Evolutionary conservation across 192 early-diverging fungal genomes (phyloP).

Genomic region (Allomyces arbusculus): DNA sequence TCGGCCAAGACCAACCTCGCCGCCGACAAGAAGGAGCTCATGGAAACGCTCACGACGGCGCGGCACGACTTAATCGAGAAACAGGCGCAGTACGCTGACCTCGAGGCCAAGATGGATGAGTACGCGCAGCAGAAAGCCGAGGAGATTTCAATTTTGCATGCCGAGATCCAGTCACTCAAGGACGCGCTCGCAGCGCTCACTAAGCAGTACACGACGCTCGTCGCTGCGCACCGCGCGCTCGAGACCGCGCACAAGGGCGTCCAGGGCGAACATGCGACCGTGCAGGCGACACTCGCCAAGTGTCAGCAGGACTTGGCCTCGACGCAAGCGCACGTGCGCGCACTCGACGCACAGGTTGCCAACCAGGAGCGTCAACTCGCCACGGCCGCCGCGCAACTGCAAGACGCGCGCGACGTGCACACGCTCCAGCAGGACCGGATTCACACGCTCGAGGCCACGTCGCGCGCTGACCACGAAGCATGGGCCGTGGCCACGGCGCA

Average conservation of each 20-base stretch:
- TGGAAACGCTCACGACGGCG: neutral
- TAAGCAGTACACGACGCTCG: neutral
- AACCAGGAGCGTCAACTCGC: too few relatives aligned
- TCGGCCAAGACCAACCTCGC: neutral
- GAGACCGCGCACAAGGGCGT: neutral
- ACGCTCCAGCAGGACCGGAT: too few relatives aligned
- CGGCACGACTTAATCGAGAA: neutral
- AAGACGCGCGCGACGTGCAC: too few relatives aligned
- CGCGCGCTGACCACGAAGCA: too few relatives aligned
- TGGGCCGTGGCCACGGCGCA: too few relatives aligned
- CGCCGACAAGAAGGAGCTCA: neutral
- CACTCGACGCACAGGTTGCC: neutral
- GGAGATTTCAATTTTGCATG: neutral
- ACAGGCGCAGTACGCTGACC: neutral
- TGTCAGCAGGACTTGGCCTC: neutral
- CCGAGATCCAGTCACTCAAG: neutral
- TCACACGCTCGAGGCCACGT: too few relatives aligned
- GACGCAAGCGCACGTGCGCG: neutral
- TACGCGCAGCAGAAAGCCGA: neutral
- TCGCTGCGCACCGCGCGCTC: neutral
- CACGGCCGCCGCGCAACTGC: too few relatives aligned
- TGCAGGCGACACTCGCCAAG: neutral
- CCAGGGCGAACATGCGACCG: neutral
- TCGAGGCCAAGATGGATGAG: neutral
- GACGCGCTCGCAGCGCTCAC: neutral